These are phyloP conservation scores for Kingdonia uniflora DNA, from an alignment of 164 flowering plant species.

Conservation along the genomic window DNA sequence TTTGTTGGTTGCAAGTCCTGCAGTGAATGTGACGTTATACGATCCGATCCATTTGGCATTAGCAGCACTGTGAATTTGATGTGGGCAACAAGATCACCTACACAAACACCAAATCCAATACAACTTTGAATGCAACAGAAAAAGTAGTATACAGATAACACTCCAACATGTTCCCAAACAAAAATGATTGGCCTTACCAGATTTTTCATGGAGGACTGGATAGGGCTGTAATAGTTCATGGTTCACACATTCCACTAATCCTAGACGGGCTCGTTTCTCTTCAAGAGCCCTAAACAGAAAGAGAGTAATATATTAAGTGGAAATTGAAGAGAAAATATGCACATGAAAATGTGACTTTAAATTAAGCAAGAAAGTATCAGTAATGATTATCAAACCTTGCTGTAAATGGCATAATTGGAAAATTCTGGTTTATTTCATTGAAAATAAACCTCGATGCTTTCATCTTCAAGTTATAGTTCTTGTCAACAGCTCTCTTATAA, in stretches of 20 bases:
- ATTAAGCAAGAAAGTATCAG: neutral
- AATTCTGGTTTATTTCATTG: conserved; percentile 84
- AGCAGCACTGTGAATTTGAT: too few relatives aligned
- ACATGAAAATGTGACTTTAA: neutral
- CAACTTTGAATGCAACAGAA: neutral
- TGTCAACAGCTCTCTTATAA: conserved; percentile 88
- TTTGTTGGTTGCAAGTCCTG: conserved; percentile 80
- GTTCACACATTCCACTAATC: conserved; percentile 91
- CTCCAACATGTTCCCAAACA: neutral
- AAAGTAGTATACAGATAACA: too few relatives aligned
- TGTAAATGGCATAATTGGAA: conserved; percentile 88
- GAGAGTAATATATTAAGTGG: neutral
- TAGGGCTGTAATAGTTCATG: too few relatives aligned
- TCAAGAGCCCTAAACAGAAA: conserved; percentile 55
- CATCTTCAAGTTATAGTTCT: conserved; percentile 88
- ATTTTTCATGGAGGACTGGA: conserved; percentile 89
- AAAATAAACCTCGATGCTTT: conserved; percentile 91
- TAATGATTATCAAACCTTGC: conserved; percentile 43
- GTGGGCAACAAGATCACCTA: too few relatives aligned
- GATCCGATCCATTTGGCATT: conserved; percentile 97
- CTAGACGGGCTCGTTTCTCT: conserved; percentile 91
- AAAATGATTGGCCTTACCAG: conserved; percentile 36
- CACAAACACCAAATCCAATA: conserved; percentile 15
- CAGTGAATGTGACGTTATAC: conserved; percentile 66
- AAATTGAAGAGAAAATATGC: neutral